These are phyloP conservation scores for Pinus tabuliformis DNA, from an alignment of 75 land plant species.

Conservation along the genomic window DNA sequence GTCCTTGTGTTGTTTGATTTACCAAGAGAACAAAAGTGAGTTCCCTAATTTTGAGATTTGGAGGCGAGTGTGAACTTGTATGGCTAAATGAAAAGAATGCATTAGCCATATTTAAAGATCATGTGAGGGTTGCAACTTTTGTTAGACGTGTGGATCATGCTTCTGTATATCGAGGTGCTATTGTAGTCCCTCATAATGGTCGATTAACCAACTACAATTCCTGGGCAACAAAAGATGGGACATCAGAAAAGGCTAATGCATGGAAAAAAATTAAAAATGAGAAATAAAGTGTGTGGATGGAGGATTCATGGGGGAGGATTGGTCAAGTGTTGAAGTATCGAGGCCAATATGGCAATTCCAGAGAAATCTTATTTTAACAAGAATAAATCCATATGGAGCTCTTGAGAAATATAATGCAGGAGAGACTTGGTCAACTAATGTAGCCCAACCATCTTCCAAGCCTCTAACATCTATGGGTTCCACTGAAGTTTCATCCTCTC, in stretches of 20 bases:
- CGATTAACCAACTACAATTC: conserved; percentile 29
- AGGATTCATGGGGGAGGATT: conserved; percentile 68
- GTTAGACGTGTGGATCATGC: conserved; percentile 89
- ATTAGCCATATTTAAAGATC: conserved; percentile 83
- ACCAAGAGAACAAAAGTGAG: conserved; percentile 93
- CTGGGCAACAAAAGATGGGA: conserved; percentile 41
- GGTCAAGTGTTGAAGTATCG: conserved; percentile 18
- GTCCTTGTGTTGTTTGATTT: conserved; percentile 85
- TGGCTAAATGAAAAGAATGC: conserved; percentile 99
- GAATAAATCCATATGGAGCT: conserved; percentile 66
- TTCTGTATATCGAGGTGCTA: conserved; percentile 81
- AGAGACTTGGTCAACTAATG: conserved; percentile 1
- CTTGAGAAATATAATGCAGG: conserved; percentile 27
- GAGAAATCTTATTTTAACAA: conserved; percentile 41
- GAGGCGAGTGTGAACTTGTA: conserved; percentile 94
- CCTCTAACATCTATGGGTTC: conserved; percentile 5
- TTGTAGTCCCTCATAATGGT: conserved; percentile 20
- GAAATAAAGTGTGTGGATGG: conserved; percentile 45
- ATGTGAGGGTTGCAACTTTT: conserved; percentile 93
- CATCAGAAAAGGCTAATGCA: conserved; percentile 19
- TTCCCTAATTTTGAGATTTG: conserved; percentile 86
- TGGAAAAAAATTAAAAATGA: conserved; percentile 40
- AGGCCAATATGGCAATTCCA: conserved; percentile 41
- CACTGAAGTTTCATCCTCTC: not conserved
- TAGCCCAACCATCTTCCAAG: not conserved